Conservation (phyloP, 2,329 filamentous ascomycete genomes). For the Ophiostoma montium region DNA sequence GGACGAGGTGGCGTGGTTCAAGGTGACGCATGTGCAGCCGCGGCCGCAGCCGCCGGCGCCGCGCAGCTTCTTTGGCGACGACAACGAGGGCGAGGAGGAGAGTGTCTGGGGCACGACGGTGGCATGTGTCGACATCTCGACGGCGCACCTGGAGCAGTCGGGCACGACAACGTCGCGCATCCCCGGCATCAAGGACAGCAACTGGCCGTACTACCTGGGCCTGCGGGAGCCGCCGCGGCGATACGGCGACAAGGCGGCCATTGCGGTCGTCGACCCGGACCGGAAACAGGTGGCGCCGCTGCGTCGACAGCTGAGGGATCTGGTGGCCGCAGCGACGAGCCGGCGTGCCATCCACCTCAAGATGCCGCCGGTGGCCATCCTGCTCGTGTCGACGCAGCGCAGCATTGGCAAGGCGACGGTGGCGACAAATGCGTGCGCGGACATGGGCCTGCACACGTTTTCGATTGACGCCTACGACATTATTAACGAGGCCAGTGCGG, state of each 20-base stretch:
- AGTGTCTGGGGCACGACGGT: slow-evolving; percentile 68
- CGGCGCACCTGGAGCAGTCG: slow-evolving; percentile 81
- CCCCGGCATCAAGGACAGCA: slow-evolving; percentile 59
- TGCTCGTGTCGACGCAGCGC: slow-evolving; percentile 82
- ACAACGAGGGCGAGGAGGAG: slow-evolving; percentile 46
- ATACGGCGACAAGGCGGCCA: slow-evolving; percentile 23
- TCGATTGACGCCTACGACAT: slow-evolving; percentile 86
- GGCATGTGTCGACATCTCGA: slow-evolving; percentile 71
- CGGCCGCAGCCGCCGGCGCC: slow-evolving; percentile 23
- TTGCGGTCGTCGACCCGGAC: slow-evolving; percentile 30
- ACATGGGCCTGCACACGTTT: slow-evolving; percentile 84
- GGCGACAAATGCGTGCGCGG: slow-evolving; percentile 63
- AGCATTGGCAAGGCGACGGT: slow-evolving; percentile 84
- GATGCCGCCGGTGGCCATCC: slow-evolving; percentile 75
- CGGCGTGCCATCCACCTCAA: slow-evolving; percentile 72
- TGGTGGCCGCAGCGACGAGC: slow-evolving; percentile 81
- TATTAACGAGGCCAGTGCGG: slow-evolving; percentile 75
- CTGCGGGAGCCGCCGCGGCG: slow-evolving; percentile 50
- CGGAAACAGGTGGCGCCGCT: slow-evolving; percentile 36
- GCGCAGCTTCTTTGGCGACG: slow-evolving; percentile 13
- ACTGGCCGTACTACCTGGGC: slow-evolving; percentile 84
- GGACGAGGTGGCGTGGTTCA: slow-evolving; percentile 79
- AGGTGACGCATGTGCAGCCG: slow-evolving; percentile 58
- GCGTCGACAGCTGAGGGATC: slow-evolving; percentile 61
- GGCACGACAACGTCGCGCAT: slow-evolving; percentile 74